Evolutionary conservation across 495 filamentous ascomycete species (phyloP).

Genomic region (Tuber brumale): DNA sequence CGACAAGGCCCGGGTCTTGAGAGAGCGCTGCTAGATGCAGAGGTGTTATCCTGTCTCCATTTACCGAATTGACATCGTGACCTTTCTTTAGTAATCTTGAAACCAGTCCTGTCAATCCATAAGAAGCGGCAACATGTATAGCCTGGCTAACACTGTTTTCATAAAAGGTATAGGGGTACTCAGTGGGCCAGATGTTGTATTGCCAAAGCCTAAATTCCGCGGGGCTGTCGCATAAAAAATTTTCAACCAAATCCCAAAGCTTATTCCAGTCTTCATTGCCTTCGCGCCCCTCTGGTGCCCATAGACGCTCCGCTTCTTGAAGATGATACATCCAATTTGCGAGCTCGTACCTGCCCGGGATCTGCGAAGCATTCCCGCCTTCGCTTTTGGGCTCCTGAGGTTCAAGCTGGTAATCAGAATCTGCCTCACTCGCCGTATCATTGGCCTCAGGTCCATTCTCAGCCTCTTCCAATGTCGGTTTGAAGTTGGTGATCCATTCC

Average conservation of each 20-base stretch:
- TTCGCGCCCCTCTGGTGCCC: slow-evolving; percentile 13
- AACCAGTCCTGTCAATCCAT: slow-evolving; percentile 11
- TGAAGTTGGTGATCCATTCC: not conserved
- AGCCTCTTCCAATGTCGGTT: not conserved
- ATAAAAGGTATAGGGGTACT: slow-evolving; percentile 10
- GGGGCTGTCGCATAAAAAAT: slow-evolving; percentile 9
- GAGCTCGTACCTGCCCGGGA: slow-evolving; percentile 15
- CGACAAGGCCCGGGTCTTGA: slow-evolving; percentile 13
- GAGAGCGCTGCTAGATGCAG: slow-evolving; percentile 13
- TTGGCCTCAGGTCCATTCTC: not conserved
- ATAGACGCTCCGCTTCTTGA: slow-evolving; percentile 11
- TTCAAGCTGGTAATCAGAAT: slow-evolving; percentile 10
- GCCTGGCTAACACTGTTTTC: not conserved
- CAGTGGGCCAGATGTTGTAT: slow-evolving; percentile 1
- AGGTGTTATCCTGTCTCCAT: slow-evolving; percentile 4
- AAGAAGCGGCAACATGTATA: slow-evolving; percentile 16
- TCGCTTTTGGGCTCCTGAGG: not conserved
- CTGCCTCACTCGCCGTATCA: slow-evolving; percentile 6
- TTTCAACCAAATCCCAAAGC: slow-evolving; percentile 15
- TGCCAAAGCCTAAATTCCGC: slow-evolving; percentile 12
- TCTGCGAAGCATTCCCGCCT: not conserved
- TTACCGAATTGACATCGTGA: slow-evolving; percentile 6
- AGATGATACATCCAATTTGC: slow-evolving; percentile 23
- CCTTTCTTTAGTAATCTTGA: slow-evolving; percentile 11
- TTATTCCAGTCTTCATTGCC: slow-evolving; percentile 7